A percentile compares a stretch with the other conserved stretches of the same genome.
phyloP scores from a whole-genome alignment of 2,329 filamentous ascomycete species.

The Ceratocystis cacaofunesta region DNA sequence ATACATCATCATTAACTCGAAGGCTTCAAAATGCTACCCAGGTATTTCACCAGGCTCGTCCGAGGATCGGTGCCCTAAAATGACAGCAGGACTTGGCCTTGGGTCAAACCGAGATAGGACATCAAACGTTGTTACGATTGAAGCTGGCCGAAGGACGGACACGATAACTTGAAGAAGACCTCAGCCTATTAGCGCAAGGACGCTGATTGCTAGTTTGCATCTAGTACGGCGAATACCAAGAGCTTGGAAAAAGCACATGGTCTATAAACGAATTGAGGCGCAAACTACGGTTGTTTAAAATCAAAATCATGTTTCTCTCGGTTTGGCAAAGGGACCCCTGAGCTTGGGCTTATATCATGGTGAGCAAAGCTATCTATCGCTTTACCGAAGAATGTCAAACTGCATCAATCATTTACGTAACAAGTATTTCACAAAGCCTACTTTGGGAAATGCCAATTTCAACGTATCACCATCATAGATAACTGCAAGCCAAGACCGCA shows the following conservation, averaged over 20 bases:
- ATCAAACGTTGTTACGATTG: background rate
- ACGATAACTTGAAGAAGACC: background rate
- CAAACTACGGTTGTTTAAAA: background rate
- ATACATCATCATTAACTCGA: too few relatives aligned
- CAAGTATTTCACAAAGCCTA: background rate
- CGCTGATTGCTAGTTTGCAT: slow-evolving; percentile 3
- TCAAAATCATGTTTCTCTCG: background rate
- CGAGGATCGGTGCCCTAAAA: background rate
- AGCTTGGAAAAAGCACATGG: background rate
- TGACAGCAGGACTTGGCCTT: background rate
- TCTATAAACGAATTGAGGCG: background rate
- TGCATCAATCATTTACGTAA: slow-evolving; percentile 4
- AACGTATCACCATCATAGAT: background rate
- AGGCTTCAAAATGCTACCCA: too few relatives aligned
- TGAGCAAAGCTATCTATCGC: background rate
- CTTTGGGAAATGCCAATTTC: background rate
- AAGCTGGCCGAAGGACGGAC: background rate
- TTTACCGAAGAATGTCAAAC: background rate
- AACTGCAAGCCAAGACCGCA: background rate
- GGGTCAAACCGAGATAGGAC: background rate
- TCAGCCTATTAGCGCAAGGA: background rate
- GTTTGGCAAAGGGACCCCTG: background rate
- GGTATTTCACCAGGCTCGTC: background rate
- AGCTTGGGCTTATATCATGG: background rate
- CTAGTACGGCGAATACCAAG: slow-evolving; percentile 8